Evolutionary conservation across 129 eudicot genomes (phyloP).

Genomic region (Pseudognaphalium luteoalbum): DNA sequence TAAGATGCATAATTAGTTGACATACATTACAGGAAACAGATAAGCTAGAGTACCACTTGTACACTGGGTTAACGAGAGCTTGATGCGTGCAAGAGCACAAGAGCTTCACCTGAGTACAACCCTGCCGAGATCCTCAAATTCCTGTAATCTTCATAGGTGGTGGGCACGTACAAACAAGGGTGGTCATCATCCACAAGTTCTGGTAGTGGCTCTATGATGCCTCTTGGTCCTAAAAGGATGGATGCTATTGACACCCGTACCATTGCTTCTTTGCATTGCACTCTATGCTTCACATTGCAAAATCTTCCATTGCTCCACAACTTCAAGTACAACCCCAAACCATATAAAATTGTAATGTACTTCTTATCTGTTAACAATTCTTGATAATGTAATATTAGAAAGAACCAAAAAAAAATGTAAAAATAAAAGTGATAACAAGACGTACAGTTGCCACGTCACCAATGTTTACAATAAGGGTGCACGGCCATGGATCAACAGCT

Average conservation of each 20-base stretch:
- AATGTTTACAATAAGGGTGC: conserved; percentile 66
- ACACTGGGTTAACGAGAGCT: background rate
- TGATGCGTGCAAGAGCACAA: conserved; percentile 39
- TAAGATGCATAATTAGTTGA: background rate
- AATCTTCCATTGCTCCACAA: conserved; percentile 86
- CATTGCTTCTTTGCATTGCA: conserved; percentile 62
- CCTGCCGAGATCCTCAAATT: conserved; percentile 41
- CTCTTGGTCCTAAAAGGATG: conserved; percentile 72
- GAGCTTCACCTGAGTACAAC: conserved; percentile 67
- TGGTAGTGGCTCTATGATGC: conserved; percentile 44
- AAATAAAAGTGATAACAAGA: conserved; percentile 7
- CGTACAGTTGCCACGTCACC: conserved; percentile 77
- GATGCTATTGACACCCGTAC: conserved; percentile 68
- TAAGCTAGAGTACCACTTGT: no score
- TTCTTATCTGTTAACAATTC: no score
- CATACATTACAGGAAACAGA: no score
- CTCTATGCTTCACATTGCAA: conserved; percentile 67
- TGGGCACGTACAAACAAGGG: conserved; percentile 58
- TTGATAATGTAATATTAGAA: no score
- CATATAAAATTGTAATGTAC: no score
- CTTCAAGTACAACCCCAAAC: conserved; percentile 24
- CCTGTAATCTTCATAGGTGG: conserved; percentile 56
- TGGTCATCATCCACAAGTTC: conserved; percentile 58
- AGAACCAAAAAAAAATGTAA: no score
- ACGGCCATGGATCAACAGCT: conserved; percentile 70